A percentile compares a stretch with the other conserved stretches of the same genome.
phyloP scores from a whole-genome alignment of 495 filamentous ascomycete genomes.

The Penicillium egyptiacum region DNA sequence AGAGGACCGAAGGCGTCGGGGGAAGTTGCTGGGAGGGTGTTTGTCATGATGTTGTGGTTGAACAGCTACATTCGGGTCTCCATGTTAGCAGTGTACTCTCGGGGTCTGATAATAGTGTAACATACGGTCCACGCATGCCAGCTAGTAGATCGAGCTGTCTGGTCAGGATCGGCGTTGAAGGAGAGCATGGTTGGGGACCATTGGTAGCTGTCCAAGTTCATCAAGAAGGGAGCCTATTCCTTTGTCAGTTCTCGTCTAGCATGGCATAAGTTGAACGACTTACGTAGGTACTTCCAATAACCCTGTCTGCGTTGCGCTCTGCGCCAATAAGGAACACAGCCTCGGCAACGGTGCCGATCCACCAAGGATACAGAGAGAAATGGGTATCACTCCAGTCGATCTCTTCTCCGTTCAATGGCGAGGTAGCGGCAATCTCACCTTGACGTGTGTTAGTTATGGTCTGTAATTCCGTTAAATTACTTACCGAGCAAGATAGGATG shows the following conservation, averaged over 20 bases:
- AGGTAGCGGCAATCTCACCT: constrained; percentile 55
- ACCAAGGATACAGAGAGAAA: constrained; percentile 53
- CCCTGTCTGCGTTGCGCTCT: constrained; percentile 62
- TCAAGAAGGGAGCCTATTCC: constrained; percentile 44
- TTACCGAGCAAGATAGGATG: constrained; percentile 51
- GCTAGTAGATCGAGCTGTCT: constrained; percentile 45
- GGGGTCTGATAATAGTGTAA: not conserved
- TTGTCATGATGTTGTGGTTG: constrained; percentile 40
- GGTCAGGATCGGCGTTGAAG: constrained; percentile 43
- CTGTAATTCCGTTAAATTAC: constrained; percentile 12
- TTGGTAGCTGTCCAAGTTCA: constrained; percentile 49
- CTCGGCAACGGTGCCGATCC: constrained; percentile 54
- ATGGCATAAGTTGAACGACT: constrained; percentile 17
- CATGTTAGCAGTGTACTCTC: not conserved
- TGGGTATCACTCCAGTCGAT: constrained; percentile 34
- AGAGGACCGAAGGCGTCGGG: constrained; percentile 41
- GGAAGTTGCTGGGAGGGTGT: constrained; percentile 45
- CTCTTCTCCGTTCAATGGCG: constrained; percentile 35
- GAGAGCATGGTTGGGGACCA: constrained; percentile 49
- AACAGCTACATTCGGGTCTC: constrained; percentile 35
- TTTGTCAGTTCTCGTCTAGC: constrained; percentile 15
- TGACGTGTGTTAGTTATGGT: not conserved
- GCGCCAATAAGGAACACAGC: constrained; percentile 65
- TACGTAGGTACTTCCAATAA: constrained; percentile 42
- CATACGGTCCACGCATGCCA: constrained; percentile 41